These are phyloP conservation scores for Taphrina deformans DNA, from an alignment of 1,139 yeast genomes.

Conservation along the genomic window DNA sequence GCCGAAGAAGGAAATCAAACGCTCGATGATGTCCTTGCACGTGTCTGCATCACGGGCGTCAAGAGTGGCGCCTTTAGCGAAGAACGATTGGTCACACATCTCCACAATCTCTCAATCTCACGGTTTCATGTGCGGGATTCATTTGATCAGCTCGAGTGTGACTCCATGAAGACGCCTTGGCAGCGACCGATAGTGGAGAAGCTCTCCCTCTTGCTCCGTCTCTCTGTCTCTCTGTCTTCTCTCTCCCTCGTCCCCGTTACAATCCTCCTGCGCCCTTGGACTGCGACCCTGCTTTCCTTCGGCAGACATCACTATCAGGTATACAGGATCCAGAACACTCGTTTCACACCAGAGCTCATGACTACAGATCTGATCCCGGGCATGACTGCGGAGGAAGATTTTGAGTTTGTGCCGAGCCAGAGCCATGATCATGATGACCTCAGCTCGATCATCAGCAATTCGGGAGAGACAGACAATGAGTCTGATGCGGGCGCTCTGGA, in stretches of 20 bases:
- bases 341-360: no score
- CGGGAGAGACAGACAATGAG: conserved; percentile 18
- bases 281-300: no score
- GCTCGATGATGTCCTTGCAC: not conserved
- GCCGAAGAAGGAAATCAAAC: not conserved
- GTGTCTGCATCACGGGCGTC: not conserved
- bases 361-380: not conserved
- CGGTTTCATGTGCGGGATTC: not conserved
- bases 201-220: not conserved
- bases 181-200: conserved; percentile 1
- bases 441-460: conserved; percentile 13
- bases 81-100: not conserved
- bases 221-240: not conserved
- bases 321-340: no score
- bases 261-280: no score
- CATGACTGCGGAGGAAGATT: conserved; percentile 7
- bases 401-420: conserved; percentile 12
- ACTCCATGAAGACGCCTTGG: not conserved
- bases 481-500: not conserved
- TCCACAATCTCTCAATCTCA: not conserved
- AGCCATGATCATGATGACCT: conserved; percentile 15
- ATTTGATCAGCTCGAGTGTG: not conserved
- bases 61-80: not conserved
- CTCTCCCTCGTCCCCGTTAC: no score
- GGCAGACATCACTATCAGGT: no score